These are phyloP conservation scores for Alternaria hordeiaustralica DNA, from an alignment of 2,329 filamentous ascomycete species.

Conservation along the genomic window DNA sequence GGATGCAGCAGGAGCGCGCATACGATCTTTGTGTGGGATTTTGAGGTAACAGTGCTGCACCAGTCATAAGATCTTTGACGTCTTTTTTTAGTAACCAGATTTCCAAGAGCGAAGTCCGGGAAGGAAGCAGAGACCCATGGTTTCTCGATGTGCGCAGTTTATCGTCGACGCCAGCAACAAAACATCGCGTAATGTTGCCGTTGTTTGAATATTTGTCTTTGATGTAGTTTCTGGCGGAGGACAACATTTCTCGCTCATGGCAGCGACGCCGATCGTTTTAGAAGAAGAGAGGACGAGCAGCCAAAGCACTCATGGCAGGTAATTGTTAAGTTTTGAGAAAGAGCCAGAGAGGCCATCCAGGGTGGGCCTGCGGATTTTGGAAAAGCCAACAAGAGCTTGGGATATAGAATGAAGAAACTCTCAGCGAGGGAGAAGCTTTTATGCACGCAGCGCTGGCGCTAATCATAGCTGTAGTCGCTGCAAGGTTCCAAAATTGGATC, in stretches of 20 bases:
- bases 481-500: fast-evolving
- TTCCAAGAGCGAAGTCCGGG: fast-evolving
- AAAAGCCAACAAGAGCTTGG: background rate
- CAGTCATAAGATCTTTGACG: fast-evolving
- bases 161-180: background rate
- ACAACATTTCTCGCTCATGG: background rate
- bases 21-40: background rate
- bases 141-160: no score
- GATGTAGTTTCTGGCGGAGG: no score
- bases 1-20: background rate
- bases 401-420: background rate
- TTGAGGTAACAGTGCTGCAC: background rate
- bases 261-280: fast-evolving
- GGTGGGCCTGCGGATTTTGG: no score
- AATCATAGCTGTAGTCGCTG: fast-evolving
- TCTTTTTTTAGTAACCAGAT: background rate
- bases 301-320: background rate
- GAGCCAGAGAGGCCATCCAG: background rate
- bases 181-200: no score
- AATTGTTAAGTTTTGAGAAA: no score
- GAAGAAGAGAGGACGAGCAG: background rate
- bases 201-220: no score
- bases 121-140: background rate
- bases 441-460: background rate
- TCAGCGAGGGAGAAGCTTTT: background rate